Percentiles rank a stretch among this genome's conserved stretches.
phyloP scores from a whole-genome alignment of 805 yeast genomes.

The Yamadazyma olivae region DNA sequence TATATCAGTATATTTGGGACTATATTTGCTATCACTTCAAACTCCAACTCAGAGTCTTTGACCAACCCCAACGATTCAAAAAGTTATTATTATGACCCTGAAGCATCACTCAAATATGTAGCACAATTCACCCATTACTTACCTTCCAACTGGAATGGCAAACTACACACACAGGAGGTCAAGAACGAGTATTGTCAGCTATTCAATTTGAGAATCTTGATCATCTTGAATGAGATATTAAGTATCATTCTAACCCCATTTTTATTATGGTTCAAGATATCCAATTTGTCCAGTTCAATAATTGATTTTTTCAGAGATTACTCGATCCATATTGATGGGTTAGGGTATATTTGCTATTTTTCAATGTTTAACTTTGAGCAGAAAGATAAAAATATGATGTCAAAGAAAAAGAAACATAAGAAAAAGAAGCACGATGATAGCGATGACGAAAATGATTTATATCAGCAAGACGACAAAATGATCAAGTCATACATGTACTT shows the following conservation, averaged over 20 bases:
- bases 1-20: conserved; percentile 89
- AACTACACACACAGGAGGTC: conserved; percentile 79
- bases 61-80: conserved; percentile 17
- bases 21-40: conserved; percentile 75
- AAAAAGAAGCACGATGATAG: conserved; percentile 13
- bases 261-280: conserved; percentile 80
- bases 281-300: conserved; percentile 68
- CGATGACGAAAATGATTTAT: conserved; percentile 12
- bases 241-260: conserved; percentile 86
- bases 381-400: conserved; percentile 45
- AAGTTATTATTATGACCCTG: conserved; percentile 81
- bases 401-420: conserved; percentile 13
- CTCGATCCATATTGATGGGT: conserved; percentile 87
- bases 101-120: conserved; percentile 74
- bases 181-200: conserved; percentile 77
- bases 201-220: conserved; percentile 68
- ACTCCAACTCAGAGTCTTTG: conserved; percentile 7
- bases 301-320: conserved; percentile 90
- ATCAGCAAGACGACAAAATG: conserved; percentile 79
- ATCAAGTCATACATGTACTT: conserved; percentile 85
- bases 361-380: conserved; percentile 87
- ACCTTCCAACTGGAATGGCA: conserved; percentile 84
- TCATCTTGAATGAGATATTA: conserved; percentile 73
- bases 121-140: conserved; percentile 87
- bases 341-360: conserved; percentile 91